phyloP scores from a whole-genome alignment of 345 rosid genomes.

The Boechera retrofracta region DNA sequence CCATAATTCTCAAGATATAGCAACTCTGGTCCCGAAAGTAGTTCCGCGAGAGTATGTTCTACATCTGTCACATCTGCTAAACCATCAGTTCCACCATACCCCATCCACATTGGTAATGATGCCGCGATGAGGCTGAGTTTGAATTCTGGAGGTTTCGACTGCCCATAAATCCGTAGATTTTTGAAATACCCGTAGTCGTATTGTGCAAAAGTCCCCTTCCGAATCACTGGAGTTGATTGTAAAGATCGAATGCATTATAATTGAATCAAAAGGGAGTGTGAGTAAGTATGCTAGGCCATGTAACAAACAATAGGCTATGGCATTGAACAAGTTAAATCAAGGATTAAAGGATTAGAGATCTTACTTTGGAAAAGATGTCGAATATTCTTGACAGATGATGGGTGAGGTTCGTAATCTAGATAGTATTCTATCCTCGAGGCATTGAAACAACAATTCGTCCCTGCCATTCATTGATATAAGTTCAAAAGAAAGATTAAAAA shows the following conservation, averaged over 20 bases:
- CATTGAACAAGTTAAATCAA: not conserved
- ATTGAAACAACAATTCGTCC: constrained; percentile 86
- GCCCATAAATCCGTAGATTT: constrained; percentile 65
- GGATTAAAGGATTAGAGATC: constrained; percentile 25
- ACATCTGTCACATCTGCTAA: constrained; percentile 76
- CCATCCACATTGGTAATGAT: constrained; percentile 87
- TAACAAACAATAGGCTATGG: constrained; percentile 7
- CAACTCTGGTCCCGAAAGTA: constrained; percentile 63
- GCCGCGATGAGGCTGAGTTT: constrained; percentile 66
- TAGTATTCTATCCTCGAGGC: constrained; percentile 65
- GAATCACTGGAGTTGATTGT: constrained; percentile 64
- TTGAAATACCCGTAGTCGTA: constrained; percentile 79
- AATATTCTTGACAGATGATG: constrained; percentile 83
- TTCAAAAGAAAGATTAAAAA: constrained; percentile 8
- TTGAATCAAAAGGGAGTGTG: not conserved
- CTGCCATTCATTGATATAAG: constrained; percentile 50
- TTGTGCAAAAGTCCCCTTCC: constrained; percentile 77
- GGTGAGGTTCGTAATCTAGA: constrained; percentile 86
- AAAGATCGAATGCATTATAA: constrained; percentile 1
- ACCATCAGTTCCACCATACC: constrained; percentile 77
- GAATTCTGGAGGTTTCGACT: constrained; percentile 66
- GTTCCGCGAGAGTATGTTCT: constrained; percentile 62
- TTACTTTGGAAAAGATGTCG: constrained; percentile 94
- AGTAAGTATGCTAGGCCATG: constrained; percentile 15
- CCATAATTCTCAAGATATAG: constrained; percentile 77